Evolutionary conservation across 352 stramenopile species (phyloP).

Genomic region (Phytopythium helicoides): DNA sequence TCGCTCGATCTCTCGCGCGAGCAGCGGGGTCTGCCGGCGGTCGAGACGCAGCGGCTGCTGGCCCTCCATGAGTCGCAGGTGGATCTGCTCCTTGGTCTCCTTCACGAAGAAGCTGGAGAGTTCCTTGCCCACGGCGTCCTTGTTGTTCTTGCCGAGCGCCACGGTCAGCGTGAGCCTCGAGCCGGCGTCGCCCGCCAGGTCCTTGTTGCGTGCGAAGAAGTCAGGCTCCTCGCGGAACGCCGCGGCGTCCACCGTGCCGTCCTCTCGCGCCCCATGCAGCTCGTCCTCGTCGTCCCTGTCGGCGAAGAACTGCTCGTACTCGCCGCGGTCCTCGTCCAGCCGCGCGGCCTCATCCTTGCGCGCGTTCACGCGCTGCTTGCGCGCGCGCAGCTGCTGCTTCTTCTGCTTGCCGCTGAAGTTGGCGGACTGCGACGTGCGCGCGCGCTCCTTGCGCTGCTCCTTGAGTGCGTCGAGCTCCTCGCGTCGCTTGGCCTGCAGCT

Average conservation of each 20-base stretch:
- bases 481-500: slow-evolving; percentile 64
- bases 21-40: slow-evolving; percentile 50
- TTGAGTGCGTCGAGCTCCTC: slow-evolving; percentile 78
- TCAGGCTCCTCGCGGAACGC: slow-evolving; percentile 50
- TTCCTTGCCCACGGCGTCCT: slow-evolving; percentile 77
- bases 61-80: slow-evolving; percentile 81
- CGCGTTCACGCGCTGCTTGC: slow-evolving; percentile 72
- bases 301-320: slow-evolving; percentile 48
- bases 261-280: slow-evolving; percentile 18
- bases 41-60: slow-evolving; percentile 60
- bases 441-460: slow-evolving; percentile 74
- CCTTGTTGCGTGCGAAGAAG: slow-evolving; percentile 68
- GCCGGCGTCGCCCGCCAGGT: slow-evolving; percentile 56
- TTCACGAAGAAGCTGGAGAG: slow-evolving; percentile 87
- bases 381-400: slow-evolving; percentile 77
- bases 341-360: slow-evolving; percentile 58
- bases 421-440: slow-evolving; percentile 44
- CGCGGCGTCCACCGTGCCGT: slow-evolving; percentile 19
- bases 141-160: slow-evolving; percentile 80
- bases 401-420: slow-evolving; percentile 88
- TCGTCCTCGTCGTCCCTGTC: slow-evolving; percentile 19
- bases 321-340: slow-evolving; percentile 51
- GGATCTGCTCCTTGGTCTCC: slow-evolving; percentile 86
- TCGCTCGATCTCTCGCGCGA: slow-evolving; percentile 53
- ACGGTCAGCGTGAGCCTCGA: slow-evolving; percentile 77